Base-by-base conservation (phyloP, 2,329 filamentous ascomycete genomes). In the Cladosporium phlei region DNA sequence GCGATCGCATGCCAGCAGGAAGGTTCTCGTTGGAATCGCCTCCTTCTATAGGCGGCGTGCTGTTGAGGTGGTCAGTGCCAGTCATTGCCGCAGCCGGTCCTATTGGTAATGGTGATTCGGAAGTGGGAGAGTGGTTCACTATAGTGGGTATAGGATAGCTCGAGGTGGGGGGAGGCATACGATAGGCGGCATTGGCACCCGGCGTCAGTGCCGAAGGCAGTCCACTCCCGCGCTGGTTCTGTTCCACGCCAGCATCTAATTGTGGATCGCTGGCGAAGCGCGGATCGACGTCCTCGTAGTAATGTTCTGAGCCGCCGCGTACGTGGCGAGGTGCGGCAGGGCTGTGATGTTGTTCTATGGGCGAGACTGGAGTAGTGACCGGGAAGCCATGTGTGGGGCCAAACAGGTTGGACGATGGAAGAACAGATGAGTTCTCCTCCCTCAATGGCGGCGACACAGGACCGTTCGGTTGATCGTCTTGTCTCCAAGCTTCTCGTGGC, bases 251-350 rank as follows among this genome's bases (percentile, higher is more conserved):
- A 12, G 21, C 22, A 19, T 44, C 40, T 24, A 45, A 32, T 16
- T 45, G 32, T 9, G 42, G 42, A 19, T 45, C 42, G 12, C 42
- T 45, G 45, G 82, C 85, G 60, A 96, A 97, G 47, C 83, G 86
- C 34, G 91, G 89, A 55, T 95, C 89, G 10, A 95, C 81, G 64
- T 97, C 91, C 73, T 97, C 93, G 62, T 94, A 95, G 68, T 97
- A 97, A 52, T 77, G 69, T 33, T 72, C 66, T 14, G 75, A 73
- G 39, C 57, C 66, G 19, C 58, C 58, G 28, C 66, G 63, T 5
- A 54, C 52, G 21, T 63, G 62, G 38, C 55, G 28, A 30, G 44
- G 35, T 22, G 38, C 50, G 9, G 47, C 38, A 19, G 49, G 16
- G 7, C 9, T 17, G 43, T 32, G 30, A 5, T 44, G 46, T 24